Percentiles rank a stretch among this genome's conserved stretches.
phyloP scores from a whole-genome alignment of 345 rosid genomes.

The Passiflora organensis region DNA sequence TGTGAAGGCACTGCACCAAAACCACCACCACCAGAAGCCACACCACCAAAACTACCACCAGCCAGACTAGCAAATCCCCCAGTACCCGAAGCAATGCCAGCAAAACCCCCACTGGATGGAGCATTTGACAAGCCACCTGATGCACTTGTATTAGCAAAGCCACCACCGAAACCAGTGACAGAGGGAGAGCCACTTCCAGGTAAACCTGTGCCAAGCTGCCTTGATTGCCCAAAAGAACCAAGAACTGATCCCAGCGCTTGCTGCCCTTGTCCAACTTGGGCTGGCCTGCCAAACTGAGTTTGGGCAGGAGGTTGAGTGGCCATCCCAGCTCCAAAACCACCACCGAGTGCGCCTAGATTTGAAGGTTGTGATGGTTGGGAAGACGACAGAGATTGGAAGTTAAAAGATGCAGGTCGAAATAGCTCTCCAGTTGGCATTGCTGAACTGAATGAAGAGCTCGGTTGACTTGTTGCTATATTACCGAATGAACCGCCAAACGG shows the following conservation, averaged over 20 bases:
- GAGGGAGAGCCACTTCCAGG: constrained; percentile 58
- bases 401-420: constrained; percentile 88
- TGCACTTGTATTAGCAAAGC: constrained; percentile 53
- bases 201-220: constrained; percentile 70
- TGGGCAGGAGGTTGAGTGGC: constrained; percentile 51
- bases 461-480: constrained; percentile 38
- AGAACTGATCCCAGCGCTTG: constrained; percentile 91
- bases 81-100: constrained; percentile 17
- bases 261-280: constrained; percentile 77
- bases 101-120: constrained; percentile 43
- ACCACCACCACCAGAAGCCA: constrained; percentile 46
- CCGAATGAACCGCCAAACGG: constrained; percentile 77
- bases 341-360: constrained; percentile 46
- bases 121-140: constrained; percentile 55
- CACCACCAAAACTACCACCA: constrained; percentile 39
- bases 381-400: constrained; percentile 51
- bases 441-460: constrained; percentile 47
- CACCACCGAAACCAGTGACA: constrained; percentile 42
- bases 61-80: constrained; percentile 44
- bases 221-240: constrained; percentile 92
- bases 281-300: constrained; percentile 71
- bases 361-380: constrained; percentile 55
- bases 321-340: constrained; percentile 47
- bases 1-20: constrained; percentile 35
- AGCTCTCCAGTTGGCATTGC: constrained; percentile 74